Evolutionary conservation across 2,329 filamentous ascomycete species (phyloP), one percentile per base, ranked within the genome.

Genomic region (Hypoxylon sp.): DNA sequence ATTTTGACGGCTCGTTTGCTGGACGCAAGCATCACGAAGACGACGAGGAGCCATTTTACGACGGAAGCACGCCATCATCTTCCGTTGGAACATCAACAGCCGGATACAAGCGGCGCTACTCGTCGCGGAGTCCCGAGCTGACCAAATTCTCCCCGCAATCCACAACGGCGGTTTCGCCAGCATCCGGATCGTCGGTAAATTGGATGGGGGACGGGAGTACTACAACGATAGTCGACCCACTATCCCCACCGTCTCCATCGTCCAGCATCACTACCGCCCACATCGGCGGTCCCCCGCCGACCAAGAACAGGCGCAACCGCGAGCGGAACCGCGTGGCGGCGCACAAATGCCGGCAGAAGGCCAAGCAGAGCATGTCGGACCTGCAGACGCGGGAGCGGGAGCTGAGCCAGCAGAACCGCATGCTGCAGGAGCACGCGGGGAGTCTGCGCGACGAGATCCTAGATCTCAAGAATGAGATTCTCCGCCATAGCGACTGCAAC

Each of bases 331-430:
- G 73, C 1, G 68, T 71, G 14, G 73, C 73, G 2, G 73, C 73
- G 21, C 68, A 71, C 23, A 75, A 74, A 52, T 75, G 72, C 41
- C 72, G 74, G 5, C 70, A 73, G 32, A 75, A 74, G 46, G 70
- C 74, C 5, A 74, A 72, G 51, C 60, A 63, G 3, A 73, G 67
- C 37, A 58, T 65, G 25, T 43, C 54, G 0, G 64, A 67, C 0
- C 63, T 75, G 6, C 70, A 74, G 39, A 54, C 41, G 30, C 70
- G 64, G 7, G 73, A 75, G 54, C 65, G 60, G 2, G 67, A 73
- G 41, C 45, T 75, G 5, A 58, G 61, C 43, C 57, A 66, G 39
- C 65, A 72, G 32, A 73, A 75, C 45, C 67, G 61, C 21, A 16
- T 67, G 27, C 57, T 75, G 19, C 66, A 45, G 9, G 58, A 55